A percentile compares a stretch with the other conserved stretches of the same genome.
phyloP scores from a whole-genome alignment of 2,329 filamentous ascomycete genomes.

The Alternaria longipes region DNA sequence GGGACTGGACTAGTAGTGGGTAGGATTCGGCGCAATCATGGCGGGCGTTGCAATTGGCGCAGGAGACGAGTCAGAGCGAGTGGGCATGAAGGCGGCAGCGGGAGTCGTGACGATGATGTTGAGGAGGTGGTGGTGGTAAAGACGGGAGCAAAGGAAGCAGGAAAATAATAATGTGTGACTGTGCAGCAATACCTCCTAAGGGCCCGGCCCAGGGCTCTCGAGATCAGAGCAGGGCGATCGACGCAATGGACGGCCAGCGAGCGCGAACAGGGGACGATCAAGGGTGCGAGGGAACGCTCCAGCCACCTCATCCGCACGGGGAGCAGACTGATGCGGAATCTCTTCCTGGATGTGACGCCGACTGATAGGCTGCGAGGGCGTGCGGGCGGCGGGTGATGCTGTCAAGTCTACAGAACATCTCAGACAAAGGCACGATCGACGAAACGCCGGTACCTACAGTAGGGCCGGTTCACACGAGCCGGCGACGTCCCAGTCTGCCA shows the following conservation, averaged over 20 bases:
- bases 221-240: conserved; percentile 22
- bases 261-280: not conserved
- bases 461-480: conserved; percentile 20
- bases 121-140: conserved; percentile 10
- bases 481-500: not conserved
- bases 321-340: conserved; percentile 11
- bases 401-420: conserved; percentile 17
- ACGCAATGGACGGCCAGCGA: conserved; percentile 2
- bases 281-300: conserved; percentile 2
- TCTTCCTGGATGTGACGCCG: conserved; percentile 4
- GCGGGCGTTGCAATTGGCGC: conserved; percentile 23
- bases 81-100: conserved; percentile 4
- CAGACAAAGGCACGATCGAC: conserved; percentile 13
- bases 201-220: not conserved
- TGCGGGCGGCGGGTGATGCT: conserved; percentile 12
- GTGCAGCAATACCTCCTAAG: conserved; percentile 11
- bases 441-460: conserved; percentile 19
- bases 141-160: conserved; percentile 20
- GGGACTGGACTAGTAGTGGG: conserved; percentile 29
- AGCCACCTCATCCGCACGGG: conserved; percentile 6
- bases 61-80: not conserved
- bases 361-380: conserved; percentile 9
- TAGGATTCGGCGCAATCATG: conserved; percentile 32
- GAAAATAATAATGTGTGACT: conserved; percentile 16
- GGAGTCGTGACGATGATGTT: conserved; percentile 12